Conservation (phyloP, 1,139 yeast genomes). For the Candida frijolesensis region DNA sequence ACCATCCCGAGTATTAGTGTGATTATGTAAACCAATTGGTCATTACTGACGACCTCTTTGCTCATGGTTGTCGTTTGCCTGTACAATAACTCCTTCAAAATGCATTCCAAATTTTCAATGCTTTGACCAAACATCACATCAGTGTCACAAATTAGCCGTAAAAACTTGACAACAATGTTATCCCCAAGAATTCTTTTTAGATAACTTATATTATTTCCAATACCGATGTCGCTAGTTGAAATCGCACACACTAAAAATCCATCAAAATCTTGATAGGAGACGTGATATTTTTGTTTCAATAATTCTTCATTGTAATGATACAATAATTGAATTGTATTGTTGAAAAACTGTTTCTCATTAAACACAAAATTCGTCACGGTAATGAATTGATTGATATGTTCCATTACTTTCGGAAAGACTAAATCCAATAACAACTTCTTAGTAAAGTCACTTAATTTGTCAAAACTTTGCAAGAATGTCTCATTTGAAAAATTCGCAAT, state of each 20-base stretch:
- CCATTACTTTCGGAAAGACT: conserved; percentile 40
- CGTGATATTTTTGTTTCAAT: conserved; percentile 27
- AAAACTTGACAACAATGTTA: conserved; percentile 29
- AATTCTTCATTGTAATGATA: conserved; percentile 26
- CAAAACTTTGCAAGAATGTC: conserved; percentile 25
- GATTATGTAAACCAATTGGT: conserved; percentile 34
- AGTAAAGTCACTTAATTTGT: conserved; percentile 27
- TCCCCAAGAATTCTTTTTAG: conserved; percentile 31
- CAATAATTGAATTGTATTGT: conserved; percentile 29
- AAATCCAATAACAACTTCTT: conserved; percentile 34
- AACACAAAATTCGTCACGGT: conserved; percentile 36
- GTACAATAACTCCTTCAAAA: conserved; percentile 40
- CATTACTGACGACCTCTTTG: conserved; percentile 31
- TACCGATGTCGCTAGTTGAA: conserved; percentile 34
- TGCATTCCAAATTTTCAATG: conserved; percentile 20
- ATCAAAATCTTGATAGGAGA: conserved; percentile 28
- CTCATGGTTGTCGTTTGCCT: conserved; percentile 46
- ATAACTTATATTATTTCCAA: conserved; percentile 17
- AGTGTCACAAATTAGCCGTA: conserved; percentile 20
- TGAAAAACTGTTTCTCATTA: conserved; percentile 35
- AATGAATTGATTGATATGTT: conserved; percentile 40
- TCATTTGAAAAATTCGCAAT: conserved; percentile 28
- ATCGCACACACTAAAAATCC: conserved; percentile 32
- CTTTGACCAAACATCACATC: conserved; percentile 9
- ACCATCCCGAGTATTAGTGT: conserved; percentile 34